Conservation (phyloP, 208 protist species). For the Crithidia mellificae region DNA sequence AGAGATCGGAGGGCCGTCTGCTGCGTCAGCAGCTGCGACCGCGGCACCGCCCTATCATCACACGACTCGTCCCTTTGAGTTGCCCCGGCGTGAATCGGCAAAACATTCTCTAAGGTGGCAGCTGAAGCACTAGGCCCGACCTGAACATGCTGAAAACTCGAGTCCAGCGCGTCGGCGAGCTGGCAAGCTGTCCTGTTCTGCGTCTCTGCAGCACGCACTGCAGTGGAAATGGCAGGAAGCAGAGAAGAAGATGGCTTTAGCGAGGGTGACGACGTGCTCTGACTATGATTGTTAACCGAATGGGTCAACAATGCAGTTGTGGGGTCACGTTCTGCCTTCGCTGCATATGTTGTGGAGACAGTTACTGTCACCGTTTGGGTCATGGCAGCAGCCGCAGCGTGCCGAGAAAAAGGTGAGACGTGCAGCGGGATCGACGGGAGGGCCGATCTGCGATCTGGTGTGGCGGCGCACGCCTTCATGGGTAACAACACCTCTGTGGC, state of each 20-base stretch:
- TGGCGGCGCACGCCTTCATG: background rate
- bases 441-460: background rate
- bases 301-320: too few relatives aligned
- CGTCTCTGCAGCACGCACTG: background rate
- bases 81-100: background rate
- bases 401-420: constrained; percentile 13
- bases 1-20: constrained; percentile 22
- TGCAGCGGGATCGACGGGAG: constrained; percentile 25
- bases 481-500: background rate
- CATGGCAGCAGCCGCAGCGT: background rate
- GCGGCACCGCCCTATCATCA: background rate
- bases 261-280: background rate
- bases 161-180: background rate
- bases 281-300: too few relatives aligned
- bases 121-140: background rate
- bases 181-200: background rate
- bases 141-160: background rate
- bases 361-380: too few relatives aligned
- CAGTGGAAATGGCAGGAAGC: too few relatives aligned
- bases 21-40: constrained; percentile 21
- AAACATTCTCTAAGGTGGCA: background rate
- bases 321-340: background rate
- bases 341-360: too few relatives aligned
- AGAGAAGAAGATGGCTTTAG: background rate
- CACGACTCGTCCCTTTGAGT: background rate